A percentile compares a stretch with the other conserved stretches of the same genome.
phyloP scores from a whole-genome alignment of 75 land plant genomes.

The Selaginella tamariscina region DNA sequence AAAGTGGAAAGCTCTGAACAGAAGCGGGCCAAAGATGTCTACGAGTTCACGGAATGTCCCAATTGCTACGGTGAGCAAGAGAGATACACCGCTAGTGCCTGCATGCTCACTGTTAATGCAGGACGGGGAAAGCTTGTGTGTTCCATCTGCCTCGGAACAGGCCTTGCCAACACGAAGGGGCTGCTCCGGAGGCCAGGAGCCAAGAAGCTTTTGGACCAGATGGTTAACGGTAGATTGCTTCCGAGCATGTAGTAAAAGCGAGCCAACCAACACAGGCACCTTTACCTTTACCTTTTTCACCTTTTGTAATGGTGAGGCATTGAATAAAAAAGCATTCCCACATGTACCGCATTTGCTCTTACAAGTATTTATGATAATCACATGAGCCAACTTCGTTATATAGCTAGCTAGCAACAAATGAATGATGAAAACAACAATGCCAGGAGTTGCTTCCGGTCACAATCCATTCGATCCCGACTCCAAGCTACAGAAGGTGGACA shows the following conservation, averaged over 20 bases:
- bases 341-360: too few relatives aligned
- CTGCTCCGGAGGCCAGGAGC: slow-evolving; percentile 82
- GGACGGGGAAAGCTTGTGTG: slow-evolving; percentile 95
- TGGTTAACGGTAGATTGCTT: slow-evolving; percentile 82
- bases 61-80: slow-evolving; percentile 97
- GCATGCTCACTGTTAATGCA: slow-evolving; percentile 17
- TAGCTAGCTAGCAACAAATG: too few relatives aligned
- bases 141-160: slow-evolving; percentile 93
- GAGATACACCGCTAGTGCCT: too few relatives aligned
- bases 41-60: slow-evolving; percentile 97
- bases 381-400: too few relatives aligned
- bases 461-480: slow-evolving; percentile 1
- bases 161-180: slow-evolving; percentile 87
- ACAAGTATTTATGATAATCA: too few relatives aligned
- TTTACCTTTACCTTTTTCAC: too few relatives aligned
- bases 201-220: slow-evolving; percentile 61
- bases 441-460: not conserved
- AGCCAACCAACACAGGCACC: too few relatives aligned
- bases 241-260: slow-evolving; percentile 42
- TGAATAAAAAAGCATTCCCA: too few relatives aligned
- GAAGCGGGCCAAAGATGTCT: slow-evolving; percentile 96
- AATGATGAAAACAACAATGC: not conserved
- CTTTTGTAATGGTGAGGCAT: too few relatives aligned
- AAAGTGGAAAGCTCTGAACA: slow-evolving; percentile 98
- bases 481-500: slow-evolving; percentile 44